phyloP scores from a whole-genome alignment of 176 grass and related monocot genomes.

The Carex littledalei region DNA sequence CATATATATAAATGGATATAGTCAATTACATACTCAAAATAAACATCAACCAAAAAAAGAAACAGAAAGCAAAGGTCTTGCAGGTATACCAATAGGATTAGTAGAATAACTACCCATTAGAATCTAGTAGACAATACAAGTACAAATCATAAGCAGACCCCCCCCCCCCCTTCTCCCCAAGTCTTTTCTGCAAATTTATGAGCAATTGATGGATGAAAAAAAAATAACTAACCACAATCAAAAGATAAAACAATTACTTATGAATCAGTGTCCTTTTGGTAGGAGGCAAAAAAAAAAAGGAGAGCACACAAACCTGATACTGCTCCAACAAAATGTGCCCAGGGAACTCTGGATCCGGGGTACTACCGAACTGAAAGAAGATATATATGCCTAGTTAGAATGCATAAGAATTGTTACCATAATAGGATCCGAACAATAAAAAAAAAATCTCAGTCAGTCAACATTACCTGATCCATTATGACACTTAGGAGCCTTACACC shows the following conservation, averaged over 20 bases:
- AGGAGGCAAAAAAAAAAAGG: not conserved
- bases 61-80: not conserved
- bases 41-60: slow-evolving; percentile 4
- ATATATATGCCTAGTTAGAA: slow-evolving; percentile 9
- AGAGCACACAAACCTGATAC: slow-evolving; percentile 60
- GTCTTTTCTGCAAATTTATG: not conserved
- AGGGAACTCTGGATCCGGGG: slow-evolving; percentile 86
- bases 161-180: not conserved
- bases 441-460: slow-evolving; percentile 13
- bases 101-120: not conserved
- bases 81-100: not conserved
- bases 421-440: not conserved
- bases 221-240: not conserved
- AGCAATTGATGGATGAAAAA: not conserved
- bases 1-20: not conserved
- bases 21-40: not conserved
- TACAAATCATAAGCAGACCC: not conserved
- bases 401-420: slow-evolving; percentile 10
- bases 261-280: not conserved
- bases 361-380: slow-evolving; percentile 62
- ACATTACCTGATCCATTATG: slow-evolving; percentile 88
- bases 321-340: slow-evolving; percentile 96
- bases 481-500: slow-evolving; percentile 78
- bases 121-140: not conserved
- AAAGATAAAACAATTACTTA: not conserved